Evolutionary conservation across 176 grass and related monocot species (phyloP).

Genomic region (Pontederia paniculata): DNA sequence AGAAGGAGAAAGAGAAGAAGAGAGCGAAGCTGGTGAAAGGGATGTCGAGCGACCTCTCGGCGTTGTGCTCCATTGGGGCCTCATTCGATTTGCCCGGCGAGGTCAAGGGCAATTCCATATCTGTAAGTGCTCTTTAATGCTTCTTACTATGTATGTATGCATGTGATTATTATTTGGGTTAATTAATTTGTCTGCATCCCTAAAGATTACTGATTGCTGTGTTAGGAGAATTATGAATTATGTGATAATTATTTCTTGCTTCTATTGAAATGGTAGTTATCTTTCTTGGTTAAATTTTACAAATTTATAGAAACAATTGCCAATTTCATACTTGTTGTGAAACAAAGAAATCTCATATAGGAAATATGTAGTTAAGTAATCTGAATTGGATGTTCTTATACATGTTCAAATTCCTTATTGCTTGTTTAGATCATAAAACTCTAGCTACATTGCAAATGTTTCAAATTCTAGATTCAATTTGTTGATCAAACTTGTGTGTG

Average conservation of each 20-base stretch:
- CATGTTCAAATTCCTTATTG: no score
- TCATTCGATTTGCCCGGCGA: slow-evolving; percentile 6
- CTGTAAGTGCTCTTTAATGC: slow-evolving; percentile 7
- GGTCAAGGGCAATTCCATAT: slow-evolving; percentile 23
- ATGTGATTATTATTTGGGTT: neutral
- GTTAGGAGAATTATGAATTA: no score
- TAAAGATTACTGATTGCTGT: no score
- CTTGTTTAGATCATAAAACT: no score
- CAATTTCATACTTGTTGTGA: no score
- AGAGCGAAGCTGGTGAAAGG: slow-evolving; percentile 30
- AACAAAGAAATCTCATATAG: no score
- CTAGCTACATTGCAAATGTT: neutral
- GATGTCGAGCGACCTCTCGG: slow-evolving; percentile 29
- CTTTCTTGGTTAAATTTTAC: no score
- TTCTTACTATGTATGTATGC: neutral
- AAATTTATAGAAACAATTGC: no score
- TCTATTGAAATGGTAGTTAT: no score
- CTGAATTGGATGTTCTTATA: no score
- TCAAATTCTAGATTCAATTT: neutral
- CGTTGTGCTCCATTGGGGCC: slow-evolving; percentile 10
- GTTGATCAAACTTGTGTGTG: neutral
- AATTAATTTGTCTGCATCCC: neutral
- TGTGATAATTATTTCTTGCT: no score
- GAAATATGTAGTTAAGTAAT: no score
- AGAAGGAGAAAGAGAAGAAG: slow-evolving; percentile 27